phyloP scores from a whole-genome alignment of 108 stramenopile genomes.

The Nannochloropsis gaditana region DNA sequence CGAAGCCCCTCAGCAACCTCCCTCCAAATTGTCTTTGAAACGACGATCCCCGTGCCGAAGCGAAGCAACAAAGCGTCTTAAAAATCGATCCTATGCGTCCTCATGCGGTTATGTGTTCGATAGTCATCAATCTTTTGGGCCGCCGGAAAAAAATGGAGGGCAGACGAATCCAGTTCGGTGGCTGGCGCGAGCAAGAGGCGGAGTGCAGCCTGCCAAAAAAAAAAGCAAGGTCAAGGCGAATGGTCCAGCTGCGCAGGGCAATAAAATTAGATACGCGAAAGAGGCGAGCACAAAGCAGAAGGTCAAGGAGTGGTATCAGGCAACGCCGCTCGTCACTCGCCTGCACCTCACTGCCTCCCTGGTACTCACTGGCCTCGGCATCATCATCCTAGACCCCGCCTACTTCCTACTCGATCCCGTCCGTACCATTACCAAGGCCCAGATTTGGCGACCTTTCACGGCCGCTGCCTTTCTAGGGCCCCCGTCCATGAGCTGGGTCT shows the following conservation, averaged over 20 bases:
- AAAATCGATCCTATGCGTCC: too few species aligned
- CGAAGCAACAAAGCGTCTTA: too few species aligned
- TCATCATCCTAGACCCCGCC: background rate
- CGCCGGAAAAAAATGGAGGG: background rate
- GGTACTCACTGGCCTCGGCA: background rate
- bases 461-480: conserved; percentile 36
- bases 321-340: background rate
- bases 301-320: conserved; percentile 17
- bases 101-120: too few species aligned
- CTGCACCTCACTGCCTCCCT: background rate
- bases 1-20: background rate
- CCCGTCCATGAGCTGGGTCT: conserved; percentile 33
- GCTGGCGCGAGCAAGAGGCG: background rate
- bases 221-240: background rate
- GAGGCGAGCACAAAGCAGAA: background rate
- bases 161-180: background rate
- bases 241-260: background rate
- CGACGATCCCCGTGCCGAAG: too few species aligned
- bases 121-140: too few species aligned
- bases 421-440: background rate
- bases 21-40: too few species aligned
- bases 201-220: background rate
- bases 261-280: background rate
- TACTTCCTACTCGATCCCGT: background rate
- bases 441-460: conserved; percentile 44